Evolutionary conservation across 345 rosid species (phyloP).

Genomic region (Pugionium cornutum): DNA sequence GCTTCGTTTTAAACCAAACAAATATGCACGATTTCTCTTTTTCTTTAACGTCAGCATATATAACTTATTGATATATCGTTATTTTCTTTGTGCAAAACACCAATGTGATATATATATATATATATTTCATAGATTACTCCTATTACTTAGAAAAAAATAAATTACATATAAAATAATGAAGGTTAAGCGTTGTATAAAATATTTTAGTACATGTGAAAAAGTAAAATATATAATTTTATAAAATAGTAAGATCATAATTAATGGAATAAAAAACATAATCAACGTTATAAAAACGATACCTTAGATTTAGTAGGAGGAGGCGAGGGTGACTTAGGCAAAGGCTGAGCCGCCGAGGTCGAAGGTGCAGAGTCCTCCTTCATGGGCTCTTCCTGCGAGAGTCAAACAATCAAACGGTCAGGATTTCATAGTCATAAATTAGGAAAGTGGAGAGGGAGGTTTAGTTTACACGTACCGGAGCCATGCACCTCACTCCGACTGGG

Average conservation of each 20-base stretch:
- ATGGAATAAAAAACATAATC: too few relatives aligned
- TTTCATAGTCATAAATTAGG: not conserved
- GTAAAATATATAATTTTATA: not conserved
- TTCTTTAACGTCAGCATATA: too few relatives aligned
- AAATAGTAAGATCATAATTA: too few relatives aligned
- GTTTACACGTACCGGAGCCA: slow-evolving; percentile 42
- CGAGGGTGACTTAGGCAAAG: slow-evolving; percentile 6
- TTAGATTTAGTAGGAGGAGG: slow-evolving; percentile 24
- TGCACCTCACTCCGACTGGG: slow-evolving; percentile 44
- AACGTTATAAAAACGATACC: slow-evolving; percentile 11
- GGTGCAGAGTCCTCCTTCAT: slow-evolving; percentile 32
- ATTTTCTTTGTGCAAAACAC: too few relatives aligned
- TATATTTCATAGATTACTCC: too few relatives aligned
- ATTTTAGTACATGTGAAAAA: not conserved
- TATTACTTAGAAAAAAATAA: too few relatives aligned
- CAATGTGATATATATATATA: too few relatives aligned
- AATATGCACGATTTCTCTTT: too few relatives aligned
- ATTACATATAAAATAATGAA: too few relatives aligned
- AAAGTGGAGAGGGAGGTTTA: not conserved
- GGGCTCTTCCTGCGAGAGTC: slow-evolving; percentile 33
- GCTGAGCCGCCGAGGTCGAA: slow-evolving; percentile 36
- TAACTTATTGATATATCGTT: too few relatives aligned
- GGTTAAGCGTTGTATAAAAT: too few relatives aligned
- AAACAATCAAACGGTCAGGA: not conserved
- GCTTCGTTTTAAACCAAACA: too few relatives aligned